phyloP scores from a whole-genome alignment of 2,329 filamentous ascomycete species.

The Pseudocercospora pini-densiflorae region DNA sequence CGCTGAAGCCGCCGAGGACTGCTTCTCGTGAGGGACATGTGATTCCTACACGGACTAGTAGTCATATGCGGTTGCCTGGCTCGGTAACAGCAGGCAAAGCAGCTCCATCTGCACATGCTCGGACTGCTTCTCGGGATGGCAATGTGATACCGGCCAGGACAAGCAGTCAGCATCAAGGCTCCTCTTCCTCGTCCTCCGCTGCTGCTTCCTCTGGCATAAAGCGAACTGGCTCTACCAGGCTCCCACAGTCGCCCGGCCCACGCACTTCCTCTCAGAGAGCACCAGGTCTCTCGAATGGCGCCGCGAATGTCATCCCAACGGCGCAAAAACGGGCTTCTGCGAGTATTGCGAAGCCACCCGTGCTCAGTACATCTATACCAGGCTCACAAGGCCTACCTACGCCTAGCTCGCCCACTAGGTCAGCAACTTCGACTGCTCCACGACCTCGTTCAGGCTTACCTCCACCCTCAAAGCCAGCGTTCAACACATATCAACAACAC shows the following conservation, averaged over 20 bases:
- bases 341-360: slow-evolving; percentile 23
- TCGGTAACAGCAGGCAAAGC: slow-evolving; percentile 23
- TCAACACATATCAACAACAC: slow-evolving; percentile 69
- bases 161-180: slow-evolving; percentile 15
- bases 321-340: slow-evolving; percentile 33
- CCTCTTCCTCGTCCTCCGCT: slow-evolving; percentile 1
- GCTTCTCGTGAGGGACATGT: slow-evolving; percentile 1
- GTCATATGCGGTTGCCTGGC: slow-evolving; percentile 26
- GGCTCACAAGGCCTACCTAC: slow-evolving; percentile 22
- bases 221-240: slow-evolving; percentile 31
- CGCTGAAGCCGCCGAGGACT: slow-evolving; percentile 23
- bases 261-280: slow-evolving; percentile 13
- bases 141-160: slow-evolving; percentile 10
- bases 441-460: slow-evolving; percentile 39
- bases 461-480: slow-evolving; percentile 54
- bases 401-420: slow-evolving; percentile 25
- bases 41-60: slow-evolving; percentile 18
- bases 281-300: not conserved
- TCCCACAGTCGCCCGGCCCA: slow-evolving; percentile 29
- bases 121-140: slow-evolving; percentile 26
- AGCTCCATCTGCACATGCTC: slow-evolving; percentile 20
- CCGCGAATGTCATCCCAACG: slow-evolving; percentile 8
- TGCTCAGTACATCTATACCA: slow-evolving; percentile 22
- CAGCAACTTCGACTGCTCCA: slow-evolving; percentile 17
- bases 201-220: slow-evolving; percentile 20